Evolutionary conservation across 176 grass and related monocot species (phyloP).

Genomic region (Aegilops longissima): DNA sequence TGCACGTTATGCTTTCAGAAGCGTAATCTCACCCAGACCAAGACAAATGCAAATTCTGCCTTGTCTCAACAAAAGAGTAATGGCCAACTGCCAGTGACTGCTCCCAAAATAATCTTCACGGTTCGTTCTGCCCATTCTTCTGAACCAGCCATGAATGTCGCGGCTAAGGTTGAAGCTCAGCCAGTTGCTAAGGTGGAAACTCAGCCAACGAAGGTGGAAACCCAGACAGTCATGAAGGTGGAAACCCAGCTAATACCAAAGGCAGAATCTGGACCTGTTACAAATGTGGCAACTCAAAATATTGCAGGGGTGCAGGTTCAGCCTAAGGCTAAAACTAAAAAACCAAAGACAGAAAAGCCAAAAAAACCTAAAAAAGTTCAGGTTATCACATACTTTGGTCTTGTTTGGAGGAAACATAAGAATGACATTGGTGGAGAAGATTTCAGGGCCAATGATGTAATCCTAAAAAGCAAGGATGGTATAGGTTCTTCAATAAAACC

Average conservation of each 20-base stretch:
- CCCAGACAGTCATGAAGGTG: slow-evolving; percentile 19
- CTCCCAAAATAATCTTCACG: slow-evolving; percentile 50
- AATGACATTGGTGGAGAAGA: slow-evolving; percentile 45
- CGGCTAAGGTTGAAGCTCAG: slow-evolving; percentile 21
- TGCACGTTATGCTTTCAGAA: slow-evolving; percentile 72
- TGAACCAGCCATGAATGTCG: slow-evolving; percentile 20
- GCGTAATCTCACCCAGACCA: slow-evolving; percentile 35
- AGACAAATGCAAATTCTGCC: slow-evolving; percentile 31
- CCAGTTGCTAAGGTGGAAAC: background rate
- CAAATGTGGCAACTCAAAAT: slow-evolving; percentile 21
- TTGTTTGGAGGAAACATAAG: slow-evolving; percentile 73
- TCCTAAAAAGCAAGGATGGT: slow-evolving; percentile 70
- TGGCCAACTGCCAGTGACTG: slow-evolving; percentile 32
- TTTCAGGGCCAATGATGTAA: slow-evolving; percentile 71
- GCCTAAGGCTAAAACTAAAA: slow-evolving; percentile 42
- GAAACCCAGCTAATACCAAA: slow-evolving; percentile 9
- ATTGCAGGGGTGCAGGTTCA: slow-evolving; percentile 21
- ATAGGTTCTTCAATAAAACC: slow-evolving; percentile 48
- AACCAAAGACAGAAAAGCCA: slow-evolving; percentile 35
- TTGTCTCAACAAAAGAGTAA: slow-evolving; percentile 38
- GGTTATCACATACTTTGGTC: slow-evolving; percentile 72
- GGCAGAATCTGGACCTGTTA: slow-evolving; percentile 8
- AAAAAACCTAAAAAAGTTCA: slow-evolving; percentile 54
- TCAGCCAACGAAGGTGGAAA: background rate
- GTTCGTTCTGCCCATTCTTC: slow-evolving; percentile 49